phyloP scores from a whole-genome alignment of 257 asterid genomes.

The Fraxinus quadrangulata region DNA sequence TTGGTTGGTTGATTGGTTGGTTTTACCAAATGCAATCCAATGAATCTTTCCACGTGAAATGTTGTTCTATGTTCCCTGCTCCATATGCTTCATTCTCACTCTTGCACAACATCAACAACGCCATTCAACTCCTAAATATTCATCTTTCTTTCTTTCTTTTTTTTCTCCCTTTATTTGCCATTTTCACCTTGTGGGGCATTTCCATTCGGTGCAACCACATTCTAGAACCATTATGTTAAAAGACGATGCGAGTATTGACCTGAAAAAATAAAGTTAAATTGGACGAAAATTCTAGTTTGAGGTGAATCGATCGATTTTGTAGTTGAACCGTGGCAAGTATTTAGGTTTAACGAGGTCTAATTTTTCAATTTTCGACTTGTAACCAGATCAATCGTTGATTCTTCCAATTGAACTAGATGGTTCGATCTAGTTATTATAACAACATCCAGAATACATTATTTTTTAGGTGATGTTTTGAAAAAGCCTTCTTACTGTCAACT shows the following conservation, averaged over 20 bases:
- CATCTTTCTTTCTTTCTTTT: too few relatives aligned
- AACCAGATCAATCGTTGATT: too few relatives aligned
- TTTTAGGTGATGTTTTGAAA: too few relatives aligned
- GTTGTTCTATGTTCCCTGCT: background rate
- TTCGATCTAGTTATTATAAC: too few relatives aligned
- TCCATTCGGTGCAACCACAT: background rate
- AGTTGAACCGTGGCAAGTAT: too few relatives aligned
- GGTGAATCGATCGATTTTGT: background rate
- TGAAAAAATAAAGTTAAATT: too few relatives aligned
- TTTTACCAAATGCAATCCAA: constrained; percentile 36
- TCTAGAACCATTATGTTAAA: background rate
- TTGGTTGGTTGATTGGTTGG: constrained; percentile 8
- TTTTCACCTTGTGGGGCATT: background rate
- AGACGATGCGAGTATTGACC: too few relatives aligned
- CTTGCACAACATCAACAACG: background rate
- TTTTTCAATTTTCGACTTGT: too few relatives aligned
- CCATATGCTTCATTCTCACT: constrained; percentile 10
- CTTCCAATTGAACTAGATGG: too few relatives aligned
- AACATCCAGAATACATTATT: too few relatives aligned
- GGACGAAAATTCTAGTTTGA: background rate
- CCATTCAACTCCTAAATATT: background rate
- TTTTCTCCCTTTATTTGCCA: background rate
- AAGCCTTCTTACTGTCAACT: too few relatives aligned
- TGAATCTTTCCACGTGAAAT: constrained; percentile 57
- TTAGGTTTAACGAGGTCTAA: too few relatives aligned